Percentiles rank a stretch among this genome's conserved stretches.
Evolutionary conservation across 176 grass and related monocot genomes (phyloP).

Genomic region (Phoenix roebelenii): DNA sequence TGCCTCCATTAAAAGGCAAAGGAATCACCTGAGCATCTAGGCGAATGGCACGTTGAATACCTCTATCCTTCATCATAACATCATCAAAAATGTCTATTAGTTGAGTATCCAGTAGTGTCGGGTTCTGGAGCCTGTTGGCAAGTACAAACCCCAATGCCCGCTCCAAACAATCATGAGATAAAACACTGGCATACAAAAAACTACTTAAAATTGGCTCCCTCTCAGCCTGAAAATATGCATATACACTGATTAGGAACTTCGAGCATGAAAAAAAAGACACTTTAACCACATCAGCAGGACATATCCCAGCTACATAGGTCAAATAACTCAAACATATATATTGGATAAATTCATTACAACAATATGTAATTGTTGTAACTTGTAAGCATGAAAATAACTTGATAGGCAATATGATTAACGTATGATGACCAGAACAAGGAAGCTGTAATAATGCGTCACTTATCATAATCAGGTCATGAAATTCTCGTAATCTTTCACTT

Average conservation of each 20-base stretch:
- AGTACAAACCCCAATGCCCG: constrained; percentile 78
- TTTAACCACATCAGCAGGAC: neutral
- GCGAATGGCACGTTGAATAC: constrained; percentile 71
- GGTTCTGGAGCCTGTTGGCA: constrained; percentile 84
- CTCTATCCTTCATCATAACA: constrained; percentile 76
- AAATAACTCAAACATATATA: too few species aligned
- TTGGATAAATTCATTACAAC: too few species aligned
- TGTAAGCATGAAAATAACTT: too few species aligned
- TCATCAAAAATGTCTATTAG: constrained; percentile 90
- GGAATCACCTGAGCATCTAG: constrained; percentile 85
- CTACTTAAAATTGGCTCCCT: constrained; percentile 98
- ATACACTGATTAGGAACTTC: neutral
- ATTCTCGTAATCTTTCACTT: too few species aligned
- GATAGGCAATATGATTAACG: too few species aligned
- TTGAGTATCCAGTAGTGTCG: constrained; percentile 86
- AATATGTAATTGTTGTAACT: too few species aligned
- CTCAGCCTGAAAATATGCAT: constrained; percentile 47
- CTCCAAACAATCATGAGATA: constrained; percentile 82
- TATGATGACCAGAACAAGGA: too few species aligned
- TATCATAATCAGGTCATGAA: too few species aligned
- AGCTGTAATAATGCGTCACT: too few species aligned
- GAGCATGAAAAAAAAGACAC: neutral
- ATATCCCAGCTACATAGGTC: too few species aligned
- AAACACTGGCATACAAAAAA: constrained; percentile 86
- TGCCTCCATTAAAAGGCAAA: neutral